Conservation (phyloP, 345 rosid species). For the Lumnitzera littorea region DNA sequence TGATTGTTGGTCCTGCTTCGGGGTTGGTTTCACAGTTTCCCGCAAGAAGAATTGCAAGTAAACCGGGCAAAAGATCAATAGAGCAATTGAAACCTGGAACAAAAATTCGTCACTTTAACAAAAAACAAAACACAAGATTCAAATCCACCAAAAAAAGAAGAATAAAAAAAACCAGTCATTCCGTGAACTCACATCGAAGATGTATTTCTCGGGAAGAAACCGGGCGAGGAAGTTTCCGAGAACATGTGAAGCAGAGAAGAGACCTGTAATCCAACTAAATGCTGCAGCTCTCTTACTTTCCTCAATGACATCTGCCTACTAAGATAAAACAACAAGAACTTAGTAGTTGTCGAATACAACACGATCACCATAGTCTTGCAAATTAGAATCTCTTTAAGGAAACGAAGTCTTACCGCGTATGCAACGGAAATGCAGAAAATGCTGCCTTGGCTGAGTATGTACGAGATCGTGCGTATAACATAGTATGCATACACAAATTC, state of each 20-base stretch:
- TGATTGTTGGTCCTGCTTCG: constrained; percentile 22
- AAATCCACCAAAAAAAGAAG: too few species aligned
- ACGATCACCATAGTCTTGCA: neutral
- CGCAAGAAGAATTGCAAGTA: constrained; percentile 36
- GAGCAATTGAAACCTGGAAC: constrained; percentile 39
- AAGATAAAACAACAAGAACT: constrained; percentile 11
- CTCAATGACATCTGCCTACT: constrained; percentile 39
- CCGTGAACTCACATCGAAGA: constrained; percentile 27
- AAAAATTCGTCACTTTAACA: neutral
- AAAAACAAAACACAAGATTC: neutral
- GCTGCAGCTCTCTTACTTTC: constrained; percentile 38
- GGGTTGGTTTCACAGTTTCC: constrained; percentile 26
- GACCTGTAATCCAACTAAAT: constrained; percentile 54
- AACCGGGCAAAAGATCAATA: constrained; percentile 32
- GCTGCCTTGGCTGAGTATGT: constrained; percentile 51
- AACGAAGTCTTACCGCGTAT: constrained; percentile 31
- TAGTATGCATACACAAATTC: constrained; percentile 45
- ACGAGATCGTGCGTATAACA: constrained; percentile 43
- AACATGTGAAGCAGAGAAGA: constrained; percentile 47
- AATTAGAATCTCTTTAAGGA: neutral
- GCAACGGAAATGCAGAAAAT: constrained; percentile 50
- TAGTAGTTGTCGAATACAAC: neutral
- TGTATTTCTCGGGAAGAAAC: constrained; percentile 43
- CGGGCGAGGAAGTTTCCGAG: constrained; percentile 39
- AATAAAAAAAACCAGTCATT: neutral